Conservation (phyloP, 352 stramenopile species). For the Albugo candida region DNA sequence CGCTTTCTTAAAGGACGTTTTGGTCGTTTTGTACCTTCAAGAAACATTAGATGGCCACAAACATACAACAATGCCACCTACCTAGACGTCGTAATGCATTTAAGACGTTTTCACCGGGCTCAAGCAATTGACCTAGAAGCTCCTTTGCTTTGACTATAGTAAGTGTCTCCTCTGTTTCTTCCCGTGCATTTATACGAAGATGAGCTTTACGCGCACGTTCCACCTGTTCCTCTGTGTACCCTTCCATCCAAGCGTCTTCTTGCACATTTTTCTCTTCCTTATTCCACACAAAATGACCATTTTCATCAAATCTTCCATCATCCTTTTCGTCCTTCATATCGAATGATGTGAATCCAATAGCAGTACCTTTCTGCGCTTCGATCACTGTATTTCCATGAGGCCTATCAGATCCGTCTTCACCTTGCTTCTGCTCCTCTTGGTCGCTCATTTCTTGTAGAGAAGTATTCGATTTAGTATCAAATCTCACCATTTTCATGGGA, state of each 20-base stretch:
- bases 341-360: conserved; percentile 43
- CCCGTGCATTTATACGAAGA: background rate
- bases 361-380: background rate
- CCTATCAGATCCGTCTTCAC: background rate
- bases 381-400: too few species aligned
- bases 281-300: conserved; percentile 68
- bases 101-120: conserved; percentile 53
- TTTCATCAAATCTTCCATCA: conserved; percentile 64
- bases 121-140: conserved; percentile 30
- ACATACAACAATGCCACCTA: conserved; percentile 1
- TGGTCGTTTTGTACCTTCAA: too few species aligned
- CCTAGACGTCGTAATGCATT: conserved; percentile 51
- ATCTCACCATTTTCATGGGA: too few species aligned
- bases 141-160: conserved; percentile 13
- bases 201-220: conserved; percentile 35
- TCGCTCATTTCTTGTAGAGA: background rate
- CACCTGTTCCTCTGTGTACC: conserved; percentile 53
- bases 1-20: too few species aligned
- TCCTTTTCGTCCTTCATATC: conserved; percentile 75
- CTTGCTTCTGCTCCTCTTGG: conserved; percentile 4
- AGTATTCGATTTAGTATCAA: background rate
- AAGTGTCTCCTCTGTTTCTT: too few species aligned
- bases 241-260: conserved; percentile 68
- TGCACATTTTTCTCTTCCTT: conserved; percentile 51
- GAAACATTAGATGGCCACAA: background rate